Evolutionary conservation across 2,329 filamentous ascomycete species (phyloP), one percentile per base, ranked within the genome.

Genomic region (Falciphora oryzae): DNA sequence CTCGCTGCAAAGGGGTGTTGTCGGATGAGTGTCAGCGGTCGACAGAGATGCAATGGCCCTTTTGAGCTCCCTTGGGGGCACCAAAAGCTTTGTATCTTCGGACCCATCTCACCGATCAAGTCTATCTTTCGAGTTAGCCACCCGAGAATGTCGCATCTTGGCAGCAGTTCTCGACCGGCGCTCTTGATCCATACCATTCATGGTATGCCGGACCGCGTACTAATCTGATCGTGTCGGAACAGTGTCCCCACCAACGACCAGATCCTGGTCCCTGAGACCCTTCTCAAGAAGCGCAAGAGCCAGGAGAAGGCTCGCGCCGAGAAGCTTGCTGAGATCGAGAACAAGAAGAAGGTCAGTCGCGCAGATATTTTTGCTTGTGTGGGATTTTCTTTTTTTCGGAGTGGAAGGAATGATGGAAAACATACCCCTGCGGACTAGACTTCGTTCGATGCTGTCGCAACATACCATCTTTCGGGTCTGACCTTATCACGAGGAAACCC

Each of bases 391-490:
- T 60, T 69, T 69, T 63, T 64, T 66, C 66, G 61, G 68, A 68
- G 74, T 75, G 78, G 79, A 78, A 75, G 66, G 62, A 68, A 84
- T 98, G 94, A 98, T 98, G 92, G 90, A 90, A 86, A 89, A 88
- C 85, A 91, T 84, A 86, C 79, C 80, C 82, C 81, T 83, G 90
- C 92, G 18, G 91, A 94, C 94, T 98, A 99, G 95, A 91, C 91
- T 82, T 53, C 78, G 81, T 91, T 94, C 95, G 79, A 96, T 99
- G 95, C 85, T 96, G 94, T 97, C 93, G 92, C 91, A 85, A 85
- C 85, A 86, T 92, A 96, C 92, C 92, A 96, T 96, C 93, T 97
- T 97, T 97, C 93, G 93, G 94, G 93, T 92, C 93, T 97, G 95
- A 98, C 79, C 59, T 66, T 70, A 67, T 71, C 53, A 57, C 50